These are phyloP conservation scores for Taphrina flavorubra DNA, from an alignment of 1,139 yeast species.

Conservation along the genomic window DNA sequence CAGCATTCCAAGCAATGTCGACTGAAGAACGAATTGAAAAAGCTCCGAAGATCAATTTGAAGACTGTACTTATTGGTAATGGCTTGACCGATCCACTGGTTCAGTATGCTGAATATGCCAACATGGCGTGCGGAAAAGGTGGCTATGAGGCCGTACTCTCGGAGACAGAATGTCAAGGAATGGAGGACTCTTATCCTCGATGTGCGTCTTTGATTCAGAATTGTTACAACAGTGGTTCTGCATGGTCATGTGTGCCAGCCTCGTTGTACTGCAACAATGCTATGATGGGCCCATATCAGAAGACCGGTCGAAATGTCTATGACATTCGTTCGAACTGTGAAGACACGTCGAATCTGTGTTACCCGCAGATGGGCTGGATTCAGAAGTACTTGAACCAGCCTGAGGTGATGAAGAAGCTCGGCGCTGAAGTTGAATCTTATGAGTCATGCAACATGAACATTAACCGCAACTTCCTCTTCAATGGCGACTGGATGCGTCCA, in stretches of 20 bases:
- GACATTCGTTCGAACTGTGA: slow-evolving; percentile 90
- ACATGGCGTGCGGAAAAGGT: slow-evolving; percentile 77
- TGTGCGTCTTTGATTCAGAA: slow-evolving; percentile 78
- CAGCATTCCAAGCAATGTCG: slow-evolving; percentile 31
- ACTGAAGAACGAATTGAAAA: slow-evolving; percentile 44
- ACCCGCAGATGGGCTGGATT: slow-evolving; percentile 69
- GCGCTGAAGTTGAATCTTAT: slow-evolving; percentile 86
- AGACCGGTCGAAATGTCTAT: slow-evolving; percentile 86
- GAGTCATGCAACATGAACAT: slow-evolving; percentile 86
- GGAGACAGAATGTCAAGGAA: slow-evolving; percentile 77
- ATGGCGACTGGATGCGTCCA: slow-evolving; percentile 93
- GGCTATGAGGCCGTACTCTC: slow-evolving; percentile 72
- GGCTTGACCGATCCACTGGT: slow-evolving; percentile 92
- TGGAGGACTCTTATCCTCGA: slow-evolving; percentile 76
- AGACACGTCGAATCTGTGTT: slow-evolving; percentile 72
- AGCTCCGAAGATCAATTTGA: slow-evolving; percentile 79
- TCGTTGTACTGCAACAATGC: slow-evolving; percentile 81
- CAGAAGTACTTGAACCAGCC: slow-evolving; percentile 72
- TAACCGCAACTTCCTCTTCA: slow-evolving; percentile 79
- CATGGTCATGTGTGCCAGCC: slow-evolving; percentile 94
- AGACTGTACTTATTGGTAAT: slow-evolving; percentile 91
- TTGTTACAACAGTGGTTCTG: slow-evolving; percentile 78
- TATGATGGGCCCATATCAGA: slow-evolving; percentile 81
- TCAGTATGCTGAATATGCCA: slow-evolving; percentile 87
- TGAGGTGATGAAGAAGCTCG: slow-evolving; percentile 76